These are phyloP conservation scores for Fusarium sp. DNA, from an alignment of 2,329 filamentous ascomycete species.

Conservation along the genomic window DNA sequence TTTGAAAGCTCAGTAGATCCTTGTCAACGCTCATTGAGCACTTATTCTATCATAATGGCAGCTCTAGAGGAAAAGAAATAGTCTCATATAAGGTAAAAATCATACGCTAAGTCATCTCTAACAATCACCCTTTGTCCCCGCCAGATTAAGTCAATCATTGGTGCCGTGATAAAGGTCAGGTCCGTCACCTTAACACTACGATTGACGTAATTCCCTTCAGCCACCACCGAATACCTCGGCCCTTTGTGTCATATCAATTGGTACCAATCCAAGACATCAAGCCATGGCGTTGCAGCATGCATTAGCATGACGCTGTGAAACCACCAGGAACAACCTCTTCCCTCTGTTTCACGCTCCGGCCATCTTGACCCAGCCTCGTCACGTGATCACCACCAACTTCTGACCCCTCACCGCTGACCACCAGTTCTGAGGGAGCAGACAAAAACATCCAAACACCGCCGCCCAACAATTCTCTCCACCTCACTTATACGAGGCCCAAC, in stretches of 20 bases:
- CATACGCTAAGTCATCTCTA: neutral
- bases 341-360: neutral
- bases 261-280: neutral
- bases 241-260: neutral
- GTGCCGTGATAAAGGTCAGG: neutral
- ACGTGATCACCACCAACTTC: conserved; percentile 40
- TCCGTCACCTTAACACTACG: neutral
- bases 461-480: conserved; percentile 42
- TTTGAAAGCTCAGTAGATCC: neutral
- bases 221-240: neutral
- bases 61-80: neutral
- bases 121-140: neutral
- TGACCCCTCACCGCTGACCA: conserved; percentile 31
- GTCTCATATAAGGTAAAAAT: neutral
- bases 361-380: conserved; percentile 1
- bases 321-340: neutral
- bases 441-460: conserved; percentile 50
- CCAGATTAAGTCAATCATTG: neutral
- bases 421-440: conserved; percentile 39
- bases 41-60: neutral
- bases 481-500: conserved; percentile 29
- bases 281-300: neutral
- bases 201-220: neutral
- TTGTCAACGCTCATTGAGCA: neutral
- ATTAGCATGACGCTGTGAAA: conserved; percentile 4